A percentile compares a stretch with the other conserved stretches of the same genome.
phyloP scores from a whole-genome alignment of 2,329 filamentous ascomycete genomes.

The Elsinoe arachidis region DNA sequence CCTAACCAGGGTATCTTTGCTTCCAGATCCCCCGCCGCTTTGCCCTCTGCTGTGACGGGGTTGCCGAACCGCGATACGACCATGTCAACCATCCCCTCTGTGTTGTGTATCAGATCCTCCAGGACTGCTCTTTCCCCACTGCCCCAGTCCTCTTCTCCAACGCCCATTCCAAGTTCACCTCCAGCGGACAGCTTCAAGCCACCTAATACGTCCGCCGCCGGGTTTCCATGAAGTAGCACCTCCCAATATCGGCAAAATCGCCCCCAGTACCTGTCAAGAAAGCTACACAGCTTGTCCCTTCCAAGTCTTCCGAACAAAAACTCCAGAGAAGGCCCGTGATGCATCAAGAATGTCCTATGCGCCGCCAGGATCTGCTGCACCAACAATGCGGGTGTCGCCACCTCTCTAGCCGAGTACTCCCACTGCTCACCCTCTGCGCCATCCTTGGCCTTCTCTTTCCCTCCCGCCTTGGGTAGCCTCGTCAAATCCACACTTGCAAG shows the following conservation, averaged over 20 bases:
- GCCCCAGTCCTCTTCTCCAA: slow-evolving; percentile 90
- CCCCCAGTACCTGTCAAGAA: slow-evolving; percentile 76
- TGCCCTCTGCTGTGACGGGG: slow-evolving; percentile 26
- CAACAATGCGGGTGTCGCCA: slow-evolving; percentile 72
- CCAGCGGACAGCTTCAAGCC: slow-evolving; percentile 83
- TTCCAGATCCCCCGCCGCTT: slow-evolving; percentile 19
- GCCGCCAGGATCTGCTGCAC: slow-evolving; percentile 74
- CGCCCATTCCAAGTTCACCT: slow-evolving; percentile 85
- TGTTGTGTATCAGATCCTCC: slow-evolving; percentile 72
- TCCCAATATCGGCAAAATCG: slow-evolving; percentile 64
- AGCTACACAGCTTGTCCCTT: slow-evolving; percentile 59
- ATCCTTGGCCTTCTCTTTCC: slow-evolving; percentile 25
- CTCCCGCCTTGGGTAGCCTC: slow-evolving; percentile 49
- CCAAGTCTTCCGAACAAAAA: slow-evolving; percentile 58
- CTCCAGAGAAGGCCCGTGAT: slow-evolving; percentile 69
- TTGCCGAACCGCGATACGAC: slow-evolving; percentile 80
- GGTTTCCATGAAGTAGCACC: slow-evolving; percentile 82
- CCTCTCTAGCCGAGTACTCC: slow-evolving; percentile 84
- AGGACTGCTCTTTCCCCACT: slow-evolving; percentile 90
- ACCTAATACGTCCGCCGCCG: slow-evolving; percentile 66
- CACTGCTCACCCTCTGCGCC: slow-evolving; percentile 16
- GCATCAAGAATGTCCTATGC: slow-evolving; percentile 75
- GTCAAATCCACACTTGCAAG: slow-evolving; percentile 80
- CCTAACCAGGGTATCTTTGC: slow-evolving; percentile 58
- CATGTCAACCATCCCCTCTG: slow-evolving; percentile 78